Evolutionary conservation across 345 rosid genomes (phyloP), one percentile per base, ranked within the genome.

Genomic region (Salix purpurea): DNA sequence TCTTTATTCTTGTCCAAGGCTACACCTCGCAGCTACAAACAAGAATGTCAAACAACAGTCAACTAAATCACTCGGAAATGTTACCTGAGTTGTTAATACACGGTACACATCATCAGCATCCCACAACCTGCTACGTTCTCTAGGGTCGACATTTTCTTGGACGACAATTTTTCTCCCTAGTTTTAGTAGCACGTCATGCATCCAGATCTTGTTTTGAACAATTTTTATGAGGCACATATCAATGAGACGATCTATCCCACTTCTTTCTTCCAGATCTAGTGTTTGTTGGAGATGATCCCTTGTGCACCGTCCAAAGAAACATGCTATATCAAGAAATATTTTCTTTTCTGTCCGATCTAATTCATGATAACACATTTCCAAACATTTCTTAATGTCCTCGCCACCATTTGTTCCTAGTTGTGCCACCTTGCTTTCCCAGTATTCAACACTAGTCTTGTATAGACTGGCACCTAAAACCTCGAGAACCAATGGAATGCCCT

Each of bases 251-350:
- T 56, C 11, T 26, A 70, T 70, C 46, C 60, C 58, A 1, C 48
- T 26, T 70, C n/a, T 46, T 46, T 56, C 60, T 2, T 23, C 26
- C 14, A n/a, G 48, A 12, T 69, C 2, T 18, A 39, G 44, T 23
- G 30, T 40, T n/a, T 36, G 46, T 44, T 44, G 58, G 28, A 46
- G 36, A 69, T 2, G 21, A 44, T 69, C 72, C 42, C 24, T 26
- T 10, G 23, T 46, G 15, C 58, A 18, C 8, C 46, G 1, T 39
- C 19, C 50, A 36, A 74, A 65, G 39, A 74, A 74, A 48, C 77
- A 74, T 32, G 77, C 77, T 46, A 74, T 46, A 28, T 74, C 77
- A 74, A 74, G 70, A 52, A 74, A 74, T 28, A 46, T 48, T 4
- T 30, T 23, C 52, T 65, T 46, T 46, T 74, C 77, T 6, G 65